Evolutionary conservation across 306 rosid genomes (phyloP), one percentile per base, ranked within the genome.

Genomic region (Casuarina cunninghamiana): DNA sequence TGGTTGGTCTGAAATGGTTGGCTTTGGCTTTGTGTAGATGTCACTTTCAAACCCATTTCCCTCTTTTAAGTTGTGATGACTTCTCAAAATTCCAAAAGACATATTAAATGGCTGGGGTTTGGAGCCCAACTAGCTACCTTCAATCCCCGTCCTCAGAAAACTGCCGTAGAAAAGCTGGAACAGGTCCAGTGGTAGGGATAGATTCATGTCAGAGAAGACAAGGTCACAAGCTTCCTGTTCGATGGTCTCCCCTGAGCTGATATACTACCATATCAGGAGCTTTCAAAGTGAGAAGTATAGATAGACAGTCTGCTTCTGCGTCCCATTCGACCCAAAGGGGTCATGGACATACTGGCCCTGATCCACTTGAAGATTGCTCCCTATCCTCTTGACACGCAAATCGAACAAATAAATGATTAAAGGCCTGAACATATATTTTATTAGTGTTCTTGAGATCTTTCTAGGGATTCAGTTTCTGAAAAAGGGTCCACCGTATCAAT

Each of bases 371-470:
- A 72, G 72, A 75, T 79, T 88, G 86, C 89, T 81, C 70, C 89
- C 91, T 53, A 79, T 79, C 89, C 66, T 67, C 82, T 85, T 79
- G 89, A 79, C 91, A 85, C 49, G 13, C 72, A 81, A 84, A 83
- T 86, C 86, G 74, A 83, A 74, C 78, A 71, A 74, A 69, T 86
- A 58, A 79, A 82, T 86, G 77, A 79, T 19, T 69, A 41, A 37
- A 53, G 46, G 62, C 77, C 66, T 50, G 50, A 43, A 42, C 53
- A 68, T 77, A 49, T 70, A 53, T n/a, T 46, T 81, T 67, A 60
- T 3, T 48, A 10, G 12, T 69, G 3, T 21, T 53, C 38, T 49
- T 32, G 4, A 72, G 49, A 72, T 17, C 21, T 72, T 72, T n/a
- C 17, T 15, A 3, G 21, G 35, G 55, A 16, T 73, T 53, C 62